Base-by-base conservation (phyloP, 106 monocot species). In the Chionographis japonica region DNA sequence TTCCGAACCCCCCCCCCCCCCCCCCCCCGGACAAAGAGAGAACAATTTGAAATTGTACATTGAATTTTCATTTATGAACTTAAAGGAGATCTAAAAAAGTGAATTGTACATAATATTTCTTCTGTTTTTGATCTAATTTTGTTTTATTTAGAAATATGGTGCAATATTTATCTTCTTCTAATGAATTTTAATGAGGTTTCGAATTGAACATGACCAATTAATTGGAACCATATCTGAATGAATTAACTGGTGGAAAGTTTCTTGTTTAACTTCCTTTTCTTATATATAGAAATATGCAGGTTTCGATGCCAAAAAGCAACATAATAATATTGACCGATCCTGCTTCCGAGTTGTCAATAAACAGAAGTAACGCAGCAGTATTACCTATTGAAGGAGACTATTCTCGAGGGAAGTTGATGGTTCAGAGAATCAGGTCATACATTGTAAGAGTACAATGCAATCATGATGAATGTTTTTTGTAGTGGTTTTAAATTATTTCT, bases 361-460 rank as follows among this genome's bases (percentile, higher is more conserved):
- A 62, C 8, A 84, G 74, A 80, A 78, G 63, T 40, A 82, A 60
- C 70, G 71, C 73, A 65, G 50, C 70, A 51, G n/a, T 80, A 56
- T 65, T 86, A 50, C 84, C 81, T n/a, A 87, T 97, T 72, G 55
- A 74, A 62, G 95, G 95, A 75, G 89, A 97, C 50, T 97, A 92
- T 82, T 82, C 95, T 57, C 75, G 95, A 50, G 89, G 65, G 61
- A 82, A 82, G n/a, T 61, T 97, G 76, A 97, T 97, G 95, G 82
- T 97, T 78, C 95, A 97, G 46, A 88, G 95, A 60, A 92, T 92
- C 67, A 89, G 52, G 68, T 92, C 89, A 62, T 97, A 97, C 78
- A 85, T 97, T 78, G 95, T 97, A 80, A 89, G 92, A 65, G 20
- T 16, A 20, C 36, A 36, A 49, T 20, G 2, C 12, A 60, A 3